A percentile compares a stretch with the other conserved stretches of the same genome.
Conservation (phyloP, 169 alveolate genomes). For the Plasmodium vivax region DNA sequence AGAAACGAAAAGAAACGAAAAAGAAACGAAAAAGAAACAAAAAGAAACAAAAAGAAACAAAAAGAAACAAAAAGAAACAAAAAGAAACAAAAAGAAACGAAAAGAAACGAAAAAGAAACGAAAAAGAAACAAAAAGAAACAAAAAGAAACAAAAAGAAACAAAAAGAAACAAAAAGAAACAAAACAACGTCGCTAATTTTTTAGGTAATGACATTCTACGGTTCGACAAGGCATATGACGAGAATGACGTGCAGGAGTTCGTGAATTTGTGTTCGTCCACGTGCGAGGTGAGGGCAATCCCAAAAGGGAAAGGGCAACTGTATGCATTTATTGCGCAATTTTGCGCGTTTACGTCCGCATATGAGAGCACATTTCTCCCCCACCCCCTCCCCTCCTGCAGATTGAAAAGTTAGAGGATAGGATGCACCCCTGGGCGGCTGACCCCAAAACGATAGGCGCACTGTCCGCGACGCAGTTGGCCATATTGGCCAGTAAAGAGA, state of each 20-base stretch:
- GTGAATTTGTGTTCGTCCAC: slow-evolving; percentile 85
- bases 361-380: background rate
- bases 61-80: too few species aligned
- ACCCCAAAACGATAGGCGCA: slow-evolving; percentile 96
- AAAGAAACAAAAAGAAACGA: too few species aligned
- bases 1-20: background rate
- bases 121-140: background rate
- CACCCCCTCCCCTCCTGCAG: slow-evolving; percentile 40
- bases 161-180: background rate
- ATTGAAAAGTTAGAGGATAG: slow-evolving; percentile 89
- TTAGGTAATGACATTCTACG: slow-evolving; percentile 86
- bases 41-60: too few species aligned
- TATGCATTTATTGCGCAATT: background rate
- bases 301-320: background rate
- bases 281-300: slow-evolving; percentile 73
- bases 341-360: background rate
- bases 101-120: too few species aligned
- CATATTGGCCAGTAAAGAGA: slow-evolving; percentile 89
- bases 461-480: slow-evolving; percentile 95
- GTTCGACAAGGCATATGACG: slow-evolving; percentile 89
- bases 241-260: slow-evolving; percentile 86
- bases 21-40: too few species aligned
- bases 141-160: background rate
- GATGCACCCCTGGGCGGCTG: slow-evolving; percentile 96
- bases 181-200: background rate